These are phyloP conservation scores for Colletotrichum zoysiae DNA, from an alignment of 2,329 filamentous ascomycete genomes.

Conservation along the genomic window DNA sequence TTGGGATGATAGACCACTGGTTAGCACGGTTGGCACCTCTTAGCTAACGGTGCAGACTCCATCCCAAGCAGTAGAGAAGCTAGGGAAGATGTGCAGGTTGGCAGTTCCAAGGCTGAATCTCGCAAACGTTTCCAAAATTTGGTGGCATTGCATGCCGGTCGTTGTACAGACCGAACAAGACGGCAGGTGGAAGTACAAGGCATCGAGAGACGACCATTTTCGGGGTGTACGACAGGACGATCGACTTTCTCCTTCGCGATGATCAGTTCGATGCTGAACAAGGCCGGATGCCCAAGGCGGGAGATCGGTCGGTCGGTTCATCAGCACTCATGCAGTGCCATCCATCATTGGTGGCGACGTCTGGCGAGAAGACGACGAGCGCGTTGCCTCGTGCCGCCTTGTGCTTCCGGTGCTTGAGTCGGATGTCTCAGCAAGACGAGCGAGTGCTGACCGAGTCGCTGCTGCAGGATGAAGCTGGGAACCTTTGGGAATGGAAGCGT, in stretches of 20 bases:
- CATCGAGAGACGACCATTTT: background rate
- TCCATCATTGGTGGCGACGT: background rate
- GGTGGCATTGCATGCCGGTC: background rate
- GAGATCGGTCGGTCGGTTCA: background rate
- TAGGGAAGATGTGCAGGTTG: background rate
- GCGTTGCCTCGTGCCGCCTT: background rate
- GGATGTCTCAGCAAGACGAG: constrained; percentile 1
- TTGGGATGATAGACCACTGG: constrained; percentile 17
- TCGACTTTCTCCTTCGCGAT: constrained; percentile 22
- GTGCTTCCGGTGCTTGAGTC: background rate
- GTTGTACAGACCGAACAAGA: constrained; percentile 3
- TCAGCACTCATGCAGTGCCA: constrained; percentile 15
- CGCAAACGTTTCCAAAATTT: constrained; percentile 35
- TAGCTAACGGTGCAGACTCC: background rate
- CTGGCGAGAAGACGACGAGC: background rate
- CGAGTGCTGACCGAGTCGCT: background rate
- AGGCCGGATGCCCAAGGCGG: background rate
- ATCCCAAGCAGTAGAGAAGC: background rate
- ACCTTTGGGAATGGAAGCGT: background rate
- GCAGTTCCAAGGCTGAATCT: constrained; percentile 11
- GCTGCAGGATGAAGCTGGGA: constrained; percentile 1
- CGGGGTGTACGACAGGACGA: background rate
- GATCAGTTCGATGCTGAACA: constrained; percentile 15
- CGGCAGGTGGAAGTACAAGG: background rate
- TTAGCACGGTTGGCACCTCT: constrained; percentile 1